Evolutionary conservation across 257 asterid genomes (phyloP), one percentile per base, ranked within the genome.

Genomic region (Solanum lycopersicoides): DNA sequence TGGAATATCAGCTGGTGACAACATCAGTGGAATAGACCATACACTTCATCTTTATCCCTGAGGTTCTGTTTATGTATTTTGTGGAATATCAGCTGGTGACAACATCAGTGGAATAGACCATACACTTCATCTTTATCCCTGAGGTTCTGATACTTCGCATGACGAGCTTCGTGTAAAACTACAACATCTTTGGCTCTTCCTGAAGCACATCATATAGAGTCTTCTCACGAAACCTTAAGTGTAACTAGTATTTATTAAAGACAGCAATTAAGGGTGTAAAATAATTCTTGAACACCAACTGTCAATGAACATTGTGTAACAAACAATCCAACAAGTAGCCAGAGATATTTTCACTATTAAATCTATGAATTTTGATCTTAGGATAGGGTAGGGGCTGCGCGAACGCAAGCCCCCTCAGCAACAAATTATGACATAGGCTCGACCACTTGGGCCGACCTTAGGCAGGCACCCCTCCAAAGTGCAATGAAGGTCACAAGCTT

Each of bases 401-500:
- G 7, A 35, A 35, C 39, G 39, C 39, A 35, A 1, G 1, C 39
- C 39, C 39, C 39, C 39, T 5, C 7, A 35, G 39, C 39, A 35
- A 35, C 39, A 35, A 35, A 35, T 35, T 5, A 35, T 35, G 39
- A 35, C 39, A 1, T 35, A 5, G 39, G 39, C 39, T 35, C 39
- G 39, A 35, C 39, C 39, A 35, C 39, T 35, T 35, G 7, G 39
- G 39, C 7, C 86, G 86, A 34, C 35, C 35, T 34, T 34, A 4
- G 35, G 35, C 25, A 13, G 30, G 89, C 87, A 77, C 89, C 90
- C 91, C 63, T 89, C 86, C 89, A 0, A 74, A 66, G 91, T 89
- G 91, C 93, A 89, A 88, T 91, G 86, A 63, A 89, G 66, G 91
- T 88, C 87, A 83, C 87, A 75, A 45, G 5, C 88, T 87, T 75